A percentile compares a stretch with the other conserved stretches of the same genome.
phyloP scores from a whole-genome alignment of 306 rosid species.

The Cicer arietinum region DNA sequence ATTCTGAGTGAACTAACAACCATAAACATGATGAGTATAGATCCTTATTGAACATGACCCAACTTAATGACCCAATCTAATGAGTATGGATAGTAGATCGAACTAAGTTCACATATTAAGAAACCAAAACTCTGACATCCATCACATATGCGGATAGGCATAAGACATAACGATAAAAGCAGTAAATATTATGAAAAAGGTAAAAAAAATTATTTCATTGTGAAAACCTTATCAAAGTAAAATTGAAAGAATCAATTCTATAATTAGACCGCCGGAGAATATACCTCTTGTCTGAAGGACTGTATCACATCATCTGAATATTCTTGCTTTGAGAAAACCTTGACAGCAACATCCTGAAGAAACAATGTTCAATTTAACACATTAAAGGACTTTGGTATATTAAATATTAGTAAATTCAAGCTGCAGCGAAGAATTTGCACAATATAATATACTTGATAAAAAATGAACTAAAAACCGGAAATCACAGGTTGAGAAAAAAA shows the following conservation, averaged over 20 bases:
- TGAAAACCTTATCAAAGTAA: conserved; percentile 15
- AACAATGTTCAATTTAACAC: conserved; percentile 12
- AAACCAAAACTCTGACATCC: conserved; percentile 14
- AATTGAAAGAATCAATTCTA: conserved; percentile 9
- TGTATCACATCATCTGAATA: conserved; percentile 79
- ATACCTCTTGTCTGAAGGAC: conserved; percentile 94
- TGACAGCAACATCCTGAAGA: conserved; percentile 90
- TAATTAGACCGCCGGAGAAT: conserved; percentile 44
- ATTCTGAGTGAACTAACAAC: background rate
- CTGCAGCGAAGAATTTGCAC: conserved; percentile 36
- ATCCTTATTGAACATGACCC: conserved; percentile 24
- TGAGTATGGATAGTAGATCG: background rate
- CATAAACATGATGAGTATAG: background rate
- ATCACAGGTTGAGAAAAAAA: conserved; percentile 59
- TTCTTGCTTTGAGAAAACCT: conserved; percentile 91
- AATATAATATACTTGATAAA: background rate
- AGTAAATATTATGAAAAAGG: conserved; percentile 8
- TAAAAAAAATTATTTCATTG: background rate
- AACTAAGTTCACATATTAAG: too few relatives aligned
- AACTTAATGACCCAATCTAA: conserved; percentile 17
- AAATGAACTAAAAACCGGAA: conserved; percentile 43
- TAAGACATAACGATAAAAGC: background rate
- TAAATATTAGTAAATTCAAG: conserved; percentile 32
- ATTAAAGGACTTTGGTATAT: conserved; percentile 13
- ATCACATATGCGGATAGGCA: background rate